A percentile compares a stretch with the other conserved stretches of the same genome.
Conservation (phyloP, 306 rosid species). For the Cicer cuneatum region DNA sequence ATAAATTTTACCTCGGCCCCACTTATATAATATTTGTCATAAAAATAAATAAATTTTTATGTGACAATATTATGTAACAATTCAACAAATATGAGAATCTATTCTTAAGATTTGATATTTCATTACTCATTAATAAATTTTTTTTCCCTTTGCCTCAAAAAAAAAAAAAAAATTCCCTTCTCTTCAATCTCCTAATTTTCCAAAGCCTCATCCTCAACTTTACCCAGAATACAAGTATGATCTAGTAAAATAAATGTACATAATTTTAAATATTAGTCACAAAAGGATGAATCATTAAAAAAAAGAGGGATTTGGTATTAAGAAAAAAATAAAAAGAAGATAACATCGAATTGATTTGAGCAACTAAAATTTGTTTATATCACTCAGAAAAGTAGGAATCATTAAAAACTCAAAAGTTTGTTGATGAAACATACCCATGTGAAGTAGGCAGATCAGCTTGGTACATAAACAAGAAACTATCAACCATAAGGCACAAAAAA, state of each 20-base stretch:
- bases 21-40: background rate
- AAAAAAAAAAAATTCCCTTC: background rate
- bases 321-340: background rate
- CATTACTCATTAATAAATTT: background rate
- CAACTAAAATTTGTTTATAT: background rate
- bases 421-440: constrained; percentile 14
- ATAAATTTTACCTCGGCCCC: background rate
- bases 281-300: too few species aligned
- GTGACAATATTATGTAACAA: background rate
- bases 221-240: background rate
- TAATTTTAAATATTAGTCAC: background rate
- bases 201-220: background rate
- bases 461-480: background rate
- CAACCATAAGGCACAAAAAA: background rate
- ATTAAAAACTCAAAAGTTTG: background rate
- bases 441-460: background rate
- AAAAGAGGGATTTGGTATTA: too few species aligned
- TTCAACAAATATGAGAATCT: background rate
- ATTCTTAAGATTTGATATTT: background rate
- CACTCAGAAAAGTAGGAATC: background rate
- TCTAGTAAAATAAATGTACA: background rate
- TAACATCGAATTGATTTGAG: background rate
- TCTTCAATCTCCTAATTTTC: background rate
- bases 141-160: background rate
- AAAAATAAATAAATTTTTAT: background rate